Evolutionary conservation across 352 stramenopile species (phyloP).

Genomic region (Globisporangium middletonii): DNA sequence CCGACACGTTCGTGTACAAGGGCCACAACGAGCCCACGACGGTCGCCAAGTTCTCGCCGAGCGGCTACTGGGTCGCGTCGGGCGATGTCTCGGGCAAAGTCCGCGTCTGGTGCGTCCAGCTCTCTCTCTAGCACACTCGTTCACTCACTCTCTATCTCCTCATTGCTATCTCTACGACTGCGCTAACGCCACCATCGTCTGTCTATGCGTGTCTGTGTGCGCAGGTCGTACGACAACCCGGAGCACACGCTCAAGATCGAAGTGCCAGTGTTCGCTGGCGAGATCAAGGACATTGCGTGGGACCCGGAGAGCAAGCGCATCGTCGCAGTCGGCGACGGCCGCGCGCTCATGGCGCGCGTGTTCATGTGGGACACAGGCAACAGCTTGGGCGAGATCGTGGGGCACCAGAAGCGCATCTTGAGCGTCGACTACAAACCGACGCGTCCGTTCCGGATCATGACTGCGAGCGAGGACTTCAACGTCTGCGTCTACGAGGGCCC

Average conservation of each 20-base stretch:
- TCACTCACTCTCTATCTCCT: not conserved
- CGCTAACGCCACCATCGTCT: too few species aligned
- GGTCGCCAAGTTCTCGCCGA: constrained; percentile 92
- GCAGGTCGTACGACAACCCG: constrained; percentile 92
- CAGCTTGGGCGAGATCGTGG: constrained; percentile 91
- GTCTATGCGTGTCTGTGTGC: too few species aligned
- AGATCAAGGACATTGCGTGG: constrained; percentile 94
- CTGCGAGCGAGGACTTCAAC: constrained; percentile 93
- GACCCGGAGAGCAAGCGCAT: constrained; percentile 95
- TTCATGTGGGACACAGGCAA: constrained; percentile 98
- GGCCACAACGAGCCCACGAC: constrained; percentile 92
- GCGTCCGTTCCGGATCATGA: constrained; percentile 94
- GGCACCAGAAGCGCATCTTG: constrained; percentile 92
- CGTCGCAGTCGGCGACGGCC: constrained; percentile 83
- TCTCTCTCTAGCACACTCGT: not conserved
- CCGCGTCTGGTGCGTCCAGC: constrained; percentile 83
- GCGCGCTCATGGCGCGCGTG: constrained; percentile 68
- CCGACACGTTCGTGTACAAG: constrained; percentile 92
- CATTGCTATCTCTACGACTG: too few species aligned
- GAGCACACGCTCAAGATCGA: constrained; percentile 96
- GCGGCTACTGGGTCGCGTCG: constrained; percentile 92
- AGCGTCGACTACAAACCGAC: constrained; percentile 91
- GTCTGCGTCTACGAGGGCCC: constrained; percentile 93
- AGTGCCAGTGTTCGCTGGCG: constrained; percentile 80
- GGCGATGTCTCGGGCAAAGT: constrained; percentile 89